Evolutionary conservation across 164 flowering plant species (phyloP).

Genomic region (grape (Vitis vinifera)): ASM3070453v1 NC_081821.1:8485501-8486000

Average conservation of each 20-base stretch:
- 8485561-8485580: slow-evolving; percentile 99
- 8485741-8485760: slow-evolving; percentile 67
- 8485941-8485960: no score
- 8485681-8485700: slow-evolving; percentile 99
- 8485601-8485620: neutral
- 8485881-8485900: no score
- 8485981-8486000: neutral
- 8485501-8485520: slow-evolving; percentile 91
- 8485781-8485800: neutral
- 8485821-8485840: no score
- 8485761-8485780: neutral
- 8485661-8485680: slow-evolving; percentile 32
- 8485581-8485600: slow-evolving; percentile 5
- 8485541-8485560: slow-evolving; percentile 98
- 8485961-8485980: neutral
- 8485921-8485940: no score
- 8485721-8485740: slow-evolving; percentile 97
- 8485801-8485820: no score
- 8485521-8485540: slow-evolving; percentile 99
- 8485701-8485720: slow-evolving; percentile 97
- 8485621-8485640: neutral
- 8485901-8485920: no score
- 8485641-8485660: neutral
- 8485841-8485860: no score
- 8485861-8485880: no score